Percentiles rank a stretch among this genome's conserved stretches.
phyloP scores from a whole-genome alignment of 2,329 filamentous ascomycete genomes.

The Cercospora brassicicola region DNA sequence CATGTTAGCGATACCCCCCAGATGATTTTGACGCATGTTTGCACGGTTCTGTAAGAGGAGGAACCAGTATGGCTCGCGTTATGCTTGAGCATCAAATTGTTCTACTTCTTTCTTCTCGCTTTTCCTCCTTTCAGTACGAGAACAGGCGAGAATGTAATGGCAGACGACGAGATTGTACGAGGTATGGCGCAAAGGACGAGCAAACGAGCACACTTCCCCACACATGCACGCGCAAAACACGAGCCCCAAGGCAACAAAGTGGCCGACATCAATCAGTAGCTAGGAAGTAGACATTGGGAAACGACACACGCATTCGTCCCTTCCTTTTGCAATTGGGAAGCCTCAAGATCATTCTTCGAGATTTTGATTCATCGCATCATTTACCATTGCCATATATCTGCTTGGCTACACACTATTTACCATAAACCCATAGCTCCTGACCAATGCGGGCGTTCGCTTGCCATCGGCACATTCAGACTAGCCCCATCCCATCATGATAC shows the following conservation, averaged over 20 bases:
- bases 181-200: background rate
- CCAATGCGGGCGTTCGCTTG: background rate
- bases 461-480: constrained; percentile 3
- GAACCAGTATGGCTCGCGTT: background rate
- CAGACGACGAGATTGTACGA: background rate
- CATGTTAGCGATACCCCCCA: constrained; percentile 1
- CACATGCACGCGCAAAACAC: background rate
- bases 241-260: background rate
- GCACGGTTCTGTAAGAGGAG: background rate
- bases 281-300: background rate
- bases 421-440: background rate
- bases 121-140: background rate
- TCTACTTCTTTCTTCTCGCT: background rate
- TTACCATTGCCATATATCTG: background rate
- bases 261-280: background rate
- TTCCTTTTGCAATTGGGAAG: background rate
- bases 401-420: background rate
- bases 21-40: background rate
- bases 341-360: background rate
- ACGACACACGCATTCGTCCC: background rate
- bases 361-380: background rate
- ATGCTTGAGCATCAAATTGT: background rate
- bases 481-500: background rate
- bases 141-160: background rate
- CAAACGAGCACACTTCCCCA: background rate